Evolutionary conservation across 1,284 basidiomycete species (phyloP), one percentile per base, ranked within the genome.

Genomic region (Xerocomus nothofagi): DNA sequence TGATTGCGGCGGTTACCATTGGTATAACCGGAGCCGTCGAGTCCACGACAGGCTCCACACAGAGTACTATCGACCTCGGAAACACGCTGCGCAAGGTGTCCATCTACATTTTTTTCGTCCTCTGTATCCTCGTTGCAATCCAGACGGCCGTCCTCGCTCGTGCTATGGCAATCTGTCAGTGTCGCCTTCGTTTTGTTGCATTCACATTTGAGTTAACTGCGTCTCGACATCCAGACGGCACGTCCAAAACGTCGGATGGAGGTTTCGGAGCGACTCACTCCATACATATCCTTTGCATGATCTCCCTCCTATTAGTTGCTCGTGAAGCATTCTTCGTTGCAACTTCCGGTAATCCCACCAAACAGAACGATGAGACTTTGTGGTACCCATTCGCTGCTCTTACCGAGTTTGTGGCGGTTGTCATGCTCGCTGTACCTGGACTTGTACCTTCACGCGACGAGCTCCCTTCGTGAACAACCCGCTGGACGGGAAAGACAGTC

Each of bases 321-420:
- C 72, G 77, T 18, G 72, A 77, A 51, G 56, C 64, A 1, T 79
- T 75, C 65, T 63, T 68, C 37, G 57, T 61, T 6, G 73, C 67
- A 9, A 76, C 76, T 1, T 44, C 70, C 17, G 57, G 56, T 34
- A 43, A 69, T 42, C 3, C 34, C 4, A 12, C 56, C 0, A 65
- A 57, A 48, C 68, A 71, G 52, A 66, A 70, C 33, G 61, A 73
- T 23, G 76, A 79, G 54, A 57, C 65, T 24, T 63, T 70, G 37
- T 79, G 74, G 73, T 79, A 77, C 49, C 75, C 77, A 2, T 64
- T 79, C 8, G 59, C 73, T 3, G 75, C 74, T 2, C 43, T 74
- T 8, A 66, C 75, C 2, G 77, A 79, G 58, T 48, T 76, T 20
- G 50, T 77, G 21, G 74, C 72, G 0, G 74, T 73, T 0, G 24